phyloP scores from a whole-genome alignment of 345 rosid genomes.

The Pseudoturritis turrita region DNA sequence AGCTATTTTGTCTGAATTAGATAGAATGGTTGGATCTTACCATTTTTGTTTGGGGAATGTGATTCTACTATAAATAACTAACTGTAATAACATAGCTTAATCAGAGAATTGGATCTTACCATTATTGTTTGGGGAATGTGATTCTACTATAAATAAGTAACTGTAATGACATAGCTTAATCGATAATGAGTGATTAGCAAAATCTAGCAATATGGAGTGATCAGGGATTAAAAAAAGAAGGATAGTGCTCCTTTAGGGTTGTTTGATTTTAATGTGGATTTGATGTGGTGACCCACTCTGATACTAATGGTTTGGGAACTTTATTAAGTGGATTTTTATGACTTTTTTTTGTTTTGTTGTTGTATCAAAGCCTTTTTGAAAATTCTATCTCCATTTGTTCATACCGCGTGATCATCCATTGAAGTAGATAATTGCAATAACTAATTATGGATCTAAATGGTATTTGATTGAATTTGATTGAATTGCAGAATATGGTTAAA shows the following conservation, averaged over 20 bases:
- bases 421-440: neutral
- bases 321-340: slow-evolving; percentile 23
- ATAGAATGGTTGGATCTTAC: neutral
- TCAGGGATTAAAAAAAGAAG: neutral
- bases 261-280: slow-evolving; percentile 32
- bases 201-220: slow-evolving; percentile 9
- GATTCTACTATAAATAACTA: neutral
- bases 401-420: neutral
- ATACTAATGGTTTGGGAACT: slow-evolving; percentile 24
- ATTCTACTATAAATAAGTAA: neutral
- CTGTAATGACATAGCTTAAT: neutral
- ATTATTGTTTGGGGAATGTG: neutral
- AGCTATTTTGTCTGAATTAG: neutral
- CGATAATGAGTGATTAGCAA: neutral
- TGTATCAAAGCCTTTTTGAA: slow-evolving; percentile 4
- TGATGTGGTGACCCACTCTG: slow-evolving; percentile 40
- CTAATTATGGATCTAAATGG: too few species aligned
- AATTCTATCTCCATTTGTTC: slow-evolving; percentile 19
- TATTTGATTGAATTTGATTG: too few species aligned
- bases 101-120: too few species aligned
- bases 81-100: neutral
- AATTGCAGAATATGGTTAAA: too few species aligned
- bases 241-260: slow-evolving; percentile 23
- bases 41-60: neutral
- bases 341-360: slow-evolving; percentile 14